A percentile compares a stretch with the other conserved stretches of the same genome.
Evolutionary conservation across 2,329 filamentous ascomycete species (phyloP).

Genomic region (Ceratocystis alfenasii): DNA sequence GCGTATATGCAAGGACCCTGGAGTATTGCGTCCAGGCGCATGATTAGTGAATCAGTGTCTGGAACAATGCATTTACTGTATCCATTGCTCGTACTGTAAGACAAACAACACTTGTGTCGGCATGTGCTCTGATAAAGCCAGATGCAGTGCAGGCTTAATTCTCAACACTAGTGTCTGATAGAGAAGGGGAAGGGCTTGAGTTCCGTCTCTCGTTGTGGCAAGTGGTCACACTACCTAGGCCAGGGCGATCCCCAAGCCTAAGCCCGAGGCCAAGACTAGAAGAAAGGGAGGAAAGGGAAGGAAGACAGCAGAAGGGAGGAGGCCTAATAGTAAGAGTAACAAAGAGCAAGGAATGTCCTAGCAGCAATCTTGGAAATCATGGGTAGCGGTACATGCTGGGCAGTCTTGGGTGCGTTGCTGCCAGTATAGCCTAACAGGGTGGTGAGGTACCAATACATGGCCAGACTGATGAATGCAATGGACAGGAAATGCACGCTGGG

Average conservation of each 20-base stretch:
- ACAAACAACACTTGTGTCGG: no score
- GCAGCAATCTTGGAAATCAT: neutral
- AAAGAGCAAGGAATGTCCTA: neutral
- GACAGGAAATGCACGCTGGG: neutral
- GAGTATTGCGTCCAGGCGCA: neutral
- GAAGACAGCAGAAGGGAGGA: neutral
- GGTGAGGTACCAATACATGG: neutral
- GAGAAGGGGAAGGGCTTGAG: neutral
- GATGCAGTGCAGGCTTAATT: no score
- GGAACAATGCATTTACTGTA: no score
- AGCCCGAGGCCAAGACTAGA: neutral
- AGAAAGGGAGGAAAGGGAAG: neutral
- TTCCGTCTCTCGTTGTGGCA: neutral
- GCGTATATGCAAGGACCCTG: neutral
- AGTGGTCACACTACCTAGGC: neutral
- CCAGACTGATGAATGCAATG: neutral
- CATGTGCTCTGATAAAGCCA: no score
- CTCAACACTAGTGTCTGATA: neutral
- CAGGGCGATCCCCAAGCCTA: no score
- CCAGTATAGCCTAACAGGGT: neutral
- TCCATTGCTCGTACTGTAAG: no score
- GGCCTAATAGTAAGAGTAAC: neutral
- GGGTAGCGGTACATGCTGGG: neutral
- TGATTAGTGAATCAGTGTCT: neutral
- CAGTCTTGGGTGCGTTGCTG: neutral